Conservation (phyloP, 2,329 filamentous ascomycete species). For the Calonectria hawksworthii region DNA sequence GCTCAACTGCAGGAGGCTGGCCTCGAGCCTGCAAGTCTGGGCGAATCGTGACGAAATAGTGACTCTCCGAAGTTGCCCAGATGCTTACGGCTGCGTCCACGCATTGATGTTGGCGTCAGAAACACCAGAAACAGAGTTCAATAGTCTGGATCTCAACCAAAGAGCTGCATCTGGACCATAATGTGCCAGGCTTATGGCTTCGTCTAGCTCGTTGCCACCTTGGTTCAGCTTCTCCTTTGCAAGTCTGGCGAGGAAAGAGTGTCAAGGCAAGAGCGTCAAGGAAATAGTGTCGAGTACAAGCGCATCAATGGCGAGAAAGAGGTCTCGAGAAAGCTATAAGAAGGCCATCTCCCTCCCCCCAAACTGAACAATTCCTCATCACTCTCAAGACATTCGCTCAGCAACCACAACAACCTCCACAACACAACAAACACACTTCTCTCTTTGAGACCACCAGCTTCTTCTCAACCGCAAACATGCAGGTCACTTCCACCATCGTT, state of each 20-base stretch:
- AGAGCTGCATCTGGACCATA: not conserved
- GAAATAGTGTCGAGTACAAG: rapidly evolving
- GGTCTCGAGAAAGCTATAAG: slow-evolving; percentile 21
- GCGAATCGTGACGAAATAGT: not conserved
- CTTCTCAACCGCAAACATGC: slow-evolving; percentile 33
- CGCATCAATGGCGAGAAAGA: not conserved
- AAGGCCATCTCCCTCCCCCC: not conserved
- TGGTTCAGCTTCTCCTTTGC: not conserved
- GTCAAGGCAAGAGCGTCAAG: too few relatives aligned
- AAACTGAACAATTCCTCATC: slow-evolving; percentile 20
- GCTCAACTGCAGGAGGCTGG: not conserved
- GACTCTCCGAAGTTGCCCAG: not conserved
- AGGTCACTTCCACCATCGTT: slow-evolving; percentile 20
- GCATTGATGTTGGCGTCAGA: not conserved
- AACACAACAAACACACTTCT: slow-evolving; percentile 24
- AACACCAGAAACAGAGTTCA: slow-evolving; percentile 22
- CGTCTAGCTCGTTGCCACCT: not conserved
- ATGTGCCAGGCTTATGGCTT: not conserved
- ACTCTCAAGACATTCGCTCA: slow-evolving; percentile 27
- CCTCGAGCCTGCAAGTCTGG: not conserved
- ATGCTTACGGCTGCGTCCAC: not conserved
- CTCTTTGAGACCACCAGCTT: slow-evolving; percentile 14
- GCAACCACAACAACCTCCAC: not conserved
- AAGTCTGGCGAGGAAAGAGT: rapidly evolving
- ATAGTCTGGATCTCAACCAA: slow-evolving; percentile 19